Evolutionary conservation across 495 filamentous ascomycete species (phyloP), one percentile per base, ranked within the genome.

Genomic region (Penicillium chermesinum): DNA sequence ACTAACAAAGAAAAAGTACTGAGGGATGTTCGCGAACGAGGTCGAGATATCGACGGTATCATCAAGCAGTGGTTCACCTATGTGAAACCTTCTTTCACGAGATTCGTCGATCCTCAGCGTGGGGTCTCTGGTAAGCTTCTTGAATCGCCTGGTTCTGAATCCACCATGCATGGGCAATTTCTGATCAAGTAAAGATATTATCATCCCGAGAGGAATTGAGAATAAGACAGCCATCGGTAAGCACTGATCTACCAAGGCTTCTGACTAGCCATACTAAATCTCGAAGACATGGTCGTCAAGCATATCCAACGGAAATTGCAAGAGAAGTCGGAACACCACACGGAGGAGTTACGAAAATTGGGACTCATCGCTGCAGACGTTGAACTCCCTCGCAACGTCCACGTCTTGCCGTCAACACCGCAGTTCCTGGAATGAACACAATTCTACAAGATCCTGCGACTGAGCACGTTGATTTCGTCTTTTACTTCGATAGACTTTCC

Each of bases 61-160:
- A 91, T 97, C 58, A 97, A 97, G 65, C 93, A 98, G 66, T 98
- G 93, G 93, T 96, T 96, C 62, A 64, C 65, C 30, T 98, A 85
- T 65, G 93, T 98, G 7, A 98, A 98, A 66, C 93, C 93, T 3
- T 96, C 96, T 49, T 96, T 90, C 54, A 86, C 89, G 50, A 75
- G 78, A 71, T 96, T 79, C 62, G 93, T 98, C 39, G 82, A 95
- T 52, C 93, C 94, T 37, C 93, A 98, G 60, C 77, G 89, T 18
- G 80, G 86, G 46, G 80, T 89, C 48, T 89, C 89, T 49, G 79
- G 81, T 82, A 60, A 48, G 69, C 51, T 44, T 3, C 21, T 1
- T 13, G 0, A 10, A n/a, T 15, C 19, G 12, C 2, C n/a, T 8
- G 9, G 13, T 14, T 15, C 9, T 19, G 1, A 25, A 16, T 10